These are phyloP conservation scores for Hyphodiscus sp. DNA, from an alignment of 2,329 filamentous ascomycete species.

Conservation along the genomic window DNA sequence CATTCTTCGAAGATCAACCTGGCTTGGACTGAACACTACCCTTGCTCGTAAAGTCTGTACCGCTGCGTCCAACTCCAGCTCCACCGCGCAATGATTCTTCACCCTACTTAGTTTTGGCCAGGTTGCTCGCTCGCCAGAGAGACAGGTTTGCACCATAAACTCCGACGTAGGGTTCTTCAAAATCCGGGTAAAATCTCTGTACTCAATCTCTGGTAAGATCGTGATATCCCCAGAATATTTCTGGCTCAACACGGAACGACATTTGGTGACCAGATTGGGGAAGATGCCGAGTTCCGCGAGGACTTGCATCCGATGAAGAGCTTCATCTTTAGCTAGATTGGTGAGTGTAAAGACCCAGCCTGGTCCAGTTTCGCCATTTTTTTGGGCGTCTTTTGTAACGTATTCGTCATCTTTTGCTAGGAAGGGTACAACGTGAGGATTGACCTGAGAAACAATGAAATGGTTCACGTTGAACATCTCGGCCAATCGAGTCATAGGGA, in stretches of 20 bases:
- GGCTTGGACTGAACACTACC: conserved; percentile 38
- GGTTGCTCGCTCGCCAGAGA: conserved; percentile 76
- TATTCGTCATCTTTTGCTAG: conserved; percentile 62
- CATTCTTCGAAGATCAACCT: conserved; percentile 28
- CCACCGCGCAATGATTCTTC: conserved; percentile 80
- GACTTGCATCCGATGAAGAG: conserved; percentile 72
- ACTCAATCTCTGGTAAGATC: conserved; percentile 74
- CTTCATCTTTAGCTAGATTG: conserved; percentile 70
- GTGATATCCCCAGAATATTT: conserved; percentile 95
- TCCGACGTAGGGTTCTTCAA: conserved; percentile 78
- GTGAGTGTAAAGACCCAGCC: conserved; percentile 62
- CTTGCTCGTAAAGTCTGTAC: conserved; percentile 62
- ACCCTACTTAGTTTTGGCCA: conserved; percentile 88
- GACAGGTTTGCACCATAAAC: conserved; percentile 76
- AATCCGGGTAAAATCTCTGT: conserved; percentile 67
- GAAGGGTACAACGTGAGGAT: conserved; percentile 88
- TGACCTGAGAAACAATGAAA: conserved; percentile 95
- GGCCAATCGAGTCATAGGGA: conserved; percentile 81
- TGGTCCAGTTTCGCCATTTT: conserved; percentile 23
- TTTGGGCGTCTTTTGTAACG: conserved; percentile 34
- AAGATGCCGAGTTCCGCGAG: conserved; percentile 75
- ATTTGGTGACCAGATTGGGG: conserved; percentile 71
- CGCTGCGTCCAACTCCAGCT: conserved; percentile 73
- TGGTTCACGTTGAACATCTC: conserved; percentile 99
- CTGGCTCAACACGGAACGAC: conserved; percentile 76